A percentile compares a stretch with the other conserved stretches of the same genome.
phyloP scores from a whole-genome alignment of 345 rosid species.

The Aethionema arabicum region DNA sequence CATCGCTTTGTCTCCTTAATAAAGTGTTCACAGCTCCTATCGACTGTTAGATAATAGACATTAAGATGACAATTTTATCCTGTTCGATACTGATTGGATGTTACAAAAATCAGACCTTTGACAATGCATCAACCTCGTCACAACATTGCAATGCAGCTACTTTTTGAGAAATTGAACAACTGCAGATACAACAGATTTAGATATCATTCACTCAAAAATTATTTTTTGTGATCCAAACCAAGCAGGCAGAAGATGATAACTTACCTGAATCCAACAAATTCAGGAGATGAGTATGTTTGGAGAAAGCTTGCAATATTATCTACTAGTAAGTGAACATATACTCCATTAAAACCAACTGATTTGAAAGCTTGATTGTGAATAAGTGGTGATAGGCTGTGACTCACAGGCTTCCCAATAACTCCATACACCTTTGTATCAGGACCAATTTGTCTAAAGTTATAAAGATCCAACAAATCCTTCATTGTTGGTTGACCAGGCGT shows the following conservation, averaged over 20 bases:
- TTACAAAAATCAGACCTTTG: conserved; percentile 54
- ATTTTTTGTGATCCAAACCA: background rate
- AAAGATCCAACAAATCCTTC: conserved; percentile 68
- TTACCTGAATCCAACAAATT: conserved; percentile 94
- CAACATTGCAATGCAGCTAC: conserved; percentile 80
- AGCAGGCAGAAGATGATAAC: background rate
- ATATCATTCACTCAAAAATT: conserved; percentile 14
- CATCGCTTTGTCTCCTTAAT: conserved; percentile 68
- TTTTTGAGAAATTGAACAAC: conserved; percentile 91
- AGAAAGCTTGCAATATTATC: conserved; percentile 75
- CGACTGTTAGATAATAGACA: conserved; percentile 50
- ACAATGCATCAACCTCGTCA: conserved; percentile 87
- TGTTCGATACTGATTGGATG: background rate
- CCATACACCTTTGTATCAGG: conserved; percentile 91
- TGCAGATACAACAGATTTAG: conserved; percentile 38
- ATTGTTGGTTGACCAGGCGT: conserved; percentile 96
- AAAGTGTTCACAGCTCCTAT: conserved; percentile 97
- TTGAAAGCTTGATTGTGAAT: conserved; percentile 87
- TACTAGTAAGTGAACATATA: conserved; percentile 72
- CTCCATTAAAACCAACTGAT: conserved; percentile 75
- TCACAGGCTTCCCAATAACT: conserved; percentile 87
- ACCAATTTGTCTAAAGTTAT: conserved; percentile 76
- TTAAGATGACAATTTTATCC: conserved; percentile 3
- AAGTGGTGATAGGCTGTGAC: conserved; percentile 90
- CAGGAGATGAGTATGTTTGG: conserved; percentile 71